A percentile compares a stretch with the other conserved stretches of the same genome.
Evolutionary conservation across 176 grass and related monocot species (phyloP).

Genomic region (Calamus simplicifolius): DNA sequence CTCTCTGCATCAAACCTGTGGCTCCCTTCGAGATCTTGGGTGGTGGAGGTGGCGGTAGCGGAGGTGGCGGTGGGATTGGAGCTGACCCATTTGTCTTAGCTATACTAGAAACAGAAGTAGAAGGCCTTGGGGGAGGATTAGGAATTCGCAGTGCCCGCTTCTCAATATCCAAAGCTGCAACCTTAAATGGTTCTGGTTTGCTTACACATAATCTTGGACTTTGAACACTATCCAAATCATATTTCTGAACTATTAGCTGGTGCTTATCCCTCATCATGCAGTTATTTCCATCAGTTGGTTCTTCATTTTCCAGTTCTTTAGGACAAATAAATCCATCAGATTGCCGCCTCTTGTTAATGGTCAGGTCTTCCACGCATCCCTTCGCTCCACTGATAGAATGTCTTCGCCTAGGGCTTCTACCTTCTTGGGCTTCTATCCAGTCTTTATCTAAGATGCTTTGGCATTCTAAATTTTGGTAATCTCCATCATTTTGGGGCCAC

Average conservation of each 20-base stretch:
- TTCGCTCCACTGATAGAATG: conserved; percentile 83
- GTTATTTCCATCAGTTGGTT: conserved; percentile 18
- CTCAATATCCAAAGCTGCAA: conserved; percentile 52
- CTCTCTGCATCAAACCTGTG: conserved; percentile 82
- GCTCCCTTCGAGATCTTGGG: conserved; percentile 59
- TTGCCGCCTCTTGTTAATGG: conserved; percentile 63
- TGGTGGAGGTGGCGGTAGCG: conserved; percentile 64
- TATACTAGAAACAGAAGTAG: conserved; percentile 30
- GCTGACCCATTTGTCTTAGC: neutral
- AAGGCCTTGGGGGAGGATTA: conserved; percentile 94
- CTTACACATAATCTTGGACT: conserved; percentile 53
- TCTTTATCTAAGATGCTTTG: conserved; percentile 61
- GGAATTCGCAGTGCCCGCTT: conserved; percentile 79
- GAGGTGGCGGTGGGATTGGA: conserved; percentile 22
- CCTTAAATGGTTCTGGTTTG: conserved; percentile 61
- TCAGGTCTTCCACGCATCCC: conserved; percentile 45
- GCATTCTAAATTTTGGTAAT: conserved; percentile 30
- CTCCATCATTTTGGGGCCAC: conserved; percentile 61
- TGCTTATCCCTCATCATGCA: conserved; percentile 19
- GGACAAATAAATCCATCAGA: conserved; percentile 86
- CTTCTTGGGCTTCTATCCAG: conserved; percentile 62
- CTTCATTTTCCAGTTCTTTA: conserved; percentile 43
- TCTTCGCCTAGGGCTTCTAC: conserved; percentile 51
- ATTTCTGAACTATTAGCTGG: conserved; percentile 35
- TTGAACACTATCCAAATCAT: conserved; percentile 48